Percentiles rank a stretch among this genome's conserved stretches.
phyloP scores from a whole-genome alignment of 2,329 filamentous ascomycete genomes.

The Penicillium corylophilum region DNA sequence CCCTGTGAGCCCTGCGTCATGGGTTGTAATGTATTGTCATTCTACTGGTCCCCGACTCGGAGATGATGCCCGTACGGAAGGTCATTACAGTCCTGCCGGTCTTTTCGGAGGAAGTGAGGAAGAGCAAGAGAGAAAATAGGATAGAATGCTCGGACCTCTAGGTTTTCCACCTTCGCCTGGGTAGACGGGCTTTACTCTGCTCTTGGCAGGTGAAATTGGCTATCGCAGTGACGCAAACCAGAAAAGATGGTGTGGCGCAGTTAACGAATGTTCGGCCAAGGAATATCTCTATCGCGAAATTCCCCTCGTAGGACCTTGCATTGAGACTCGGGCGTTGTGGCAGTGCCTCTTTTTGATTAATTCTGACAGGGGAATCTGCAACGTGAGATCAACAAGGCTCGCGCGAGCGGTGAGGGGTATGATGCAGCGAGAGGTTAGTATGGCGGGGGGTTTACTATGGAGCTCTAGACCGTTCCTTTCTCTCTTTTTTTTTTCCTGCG shows the following conservation, averaged over 20 bases:
- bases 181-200: not conserved
- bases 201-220: not conserved
- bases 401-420: not conserved
- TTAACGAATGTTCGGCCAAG: not conserved
- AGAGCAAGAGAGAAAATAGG: not conserved
- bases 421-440: not conserved
- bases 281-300: not conserved
- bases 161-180: not conserved
- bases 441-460: not conserved
- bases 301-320: not conserved
- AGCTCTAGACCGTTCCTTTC: not conserved
- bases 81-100: not conserved
- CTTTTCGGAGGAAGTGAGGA: not conserved
- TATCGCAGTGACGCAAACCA: not conserved
- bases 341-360: not conserved
- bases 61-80: not conserved
- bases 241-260: not conserved
- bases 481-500: not conserved
- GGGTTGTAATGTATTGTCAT: not conserved
- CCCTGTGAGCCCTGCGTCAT: not conserved
- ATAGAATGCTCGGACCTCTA: not conserved
- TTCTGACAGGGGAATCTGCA: not conserved
- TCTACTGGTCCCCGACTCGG: not conserved
- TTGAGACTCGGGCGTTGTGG: not conserved
- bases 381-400: not conserved